Conservation (phyloP, 2,329 filamentous ascomycete species). For the Onygenales sp. region DNA sequence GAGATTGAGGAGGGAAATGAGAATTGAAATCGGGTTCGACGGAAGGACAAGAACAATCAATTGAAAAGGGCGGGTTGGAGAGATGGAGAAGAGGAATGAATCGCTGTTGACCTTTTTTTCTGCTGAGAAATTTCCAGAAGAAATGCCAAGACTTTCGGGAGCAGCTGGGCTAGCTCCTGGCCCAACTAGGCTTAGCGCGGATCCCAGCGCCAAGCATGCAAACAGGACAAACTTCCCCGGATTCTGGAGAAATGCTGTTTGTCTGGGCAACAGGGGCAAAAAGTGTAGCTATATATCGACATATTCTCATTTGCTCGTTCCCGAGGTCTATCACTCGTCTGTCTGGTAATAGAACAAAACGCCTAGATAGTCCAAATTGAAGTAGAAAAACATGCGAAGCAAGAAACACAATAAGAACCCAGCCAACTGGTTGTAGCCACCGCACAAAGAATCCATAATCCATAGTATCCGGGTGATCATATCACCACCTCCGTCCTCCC, state of each 20-base stretch:
- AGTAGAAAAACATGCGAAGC: background rate
- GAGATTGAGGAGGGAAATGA: background rate
- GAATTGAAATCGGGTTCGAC: background rate
- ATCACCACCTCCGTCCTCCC: constrained; percentile 28
- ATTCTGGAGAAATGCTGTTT: background rate
- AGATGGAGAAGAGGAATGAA: background rate
- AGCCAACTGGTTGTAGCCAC: background rate
- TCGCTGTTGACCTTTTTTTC: constrained; percentile 7
- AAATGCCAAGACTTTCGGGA: constrained; percentile 10
- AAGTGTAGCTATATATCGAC: too few relatives aligned
- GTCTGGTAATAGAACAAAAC: background rate
- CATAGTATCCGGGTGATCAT: background rate
- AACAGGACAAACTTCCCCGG: constrained; percentile 1
- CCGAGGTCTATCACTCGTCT: background rate
- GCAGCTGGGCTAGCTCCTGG: background rate
- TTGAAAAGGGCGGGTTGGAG: background rate
- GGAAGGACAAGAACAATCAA: background rate
- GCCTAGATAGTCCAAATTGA: background rate
- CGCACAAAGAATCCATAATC: background rate
- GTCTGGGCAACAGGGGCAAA: too few relatives aligned
- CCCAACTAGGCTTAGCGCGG: background rate
- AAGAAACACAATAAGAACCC: background rate
- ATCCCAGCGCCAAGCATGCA: background rate
- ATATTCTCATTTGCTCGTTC: background rate
- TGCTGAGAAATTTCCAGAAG: constrained; percentile 17